Conservation (phyloP, 1,284 basidiomycete species). For the Gyrodon tennesseensis region DNA sequence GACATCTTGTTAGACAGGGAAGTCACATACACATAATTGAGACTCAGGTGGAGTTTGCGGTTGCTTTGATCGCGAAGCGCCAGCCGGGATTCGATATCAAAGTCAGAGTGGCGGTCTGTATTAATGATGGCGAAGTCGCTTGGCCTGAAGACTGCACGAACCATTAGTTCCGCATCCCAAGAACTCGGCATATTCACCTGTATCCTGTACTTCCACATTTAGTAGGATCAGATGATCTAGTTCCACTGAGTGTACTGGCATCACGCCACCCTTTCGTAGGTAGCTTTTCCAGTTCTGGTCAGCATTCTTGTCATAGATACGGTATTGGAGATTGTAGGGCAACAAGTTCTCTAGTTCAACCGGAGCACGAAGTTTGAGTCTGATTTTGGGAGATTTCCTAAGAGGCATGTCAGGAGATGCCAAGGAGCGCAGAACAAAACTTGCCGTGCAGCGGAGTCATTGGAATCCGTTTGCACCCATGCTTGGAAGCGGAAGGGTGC, state of each 20-base stretch:
- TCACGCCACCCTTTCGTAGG: conserved; percentile 89
- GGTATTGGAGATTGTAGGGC: conserved; percentile 95
- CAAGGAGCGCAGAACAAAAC: conserved; percentile 10
- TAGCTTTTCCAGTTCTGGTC: conserved; percentile 93
- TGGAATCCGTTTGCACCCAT: conserved; percentile 79
- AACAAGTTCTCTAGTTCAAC: conserved; percentile 96
- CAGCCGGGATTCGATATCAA: conserved; percentile 76
- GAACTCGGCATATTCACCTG: conserved; percentile 53
- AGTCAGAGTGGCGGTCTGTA: conserved; percentile 89
- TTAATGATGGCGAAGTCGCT: conserved; percentile 99
- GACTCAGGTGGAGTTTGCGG: conserved; percentile 76
- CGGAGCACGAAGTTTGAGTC: conserved; percentile 88
- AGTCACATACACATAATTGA: conserved; percentile 81
- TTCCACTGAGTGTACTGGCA: conserved; percentile 97
- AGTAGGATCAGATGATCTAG: conserved; percentile 92
- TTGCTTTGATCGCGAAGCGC: conserved; percentile 75
- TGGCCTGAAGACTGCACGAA: conserved; percentile 76
- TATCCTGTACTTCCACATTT: conserved; percentile 89
- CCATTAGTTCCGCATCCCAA: conserved; percentile 11
- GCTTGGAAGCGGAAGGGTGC: conserved; percentile 96
- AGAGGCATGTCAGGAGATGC: conserved; percentile 12
- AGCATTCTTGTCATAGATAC: conserved; percentile 95
- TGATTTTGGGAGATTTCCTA: conserved; percentile 84
- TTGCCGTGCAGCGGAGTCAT: conserved; percentile 64
- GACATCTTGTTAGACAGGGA: conserved; percentile 1